These are phyloP conservation scores for Catunica adiposa DNA, from an alignment of 2,329 filamentous ascomycete genomes.

Conservation along the genomic window DNA sequence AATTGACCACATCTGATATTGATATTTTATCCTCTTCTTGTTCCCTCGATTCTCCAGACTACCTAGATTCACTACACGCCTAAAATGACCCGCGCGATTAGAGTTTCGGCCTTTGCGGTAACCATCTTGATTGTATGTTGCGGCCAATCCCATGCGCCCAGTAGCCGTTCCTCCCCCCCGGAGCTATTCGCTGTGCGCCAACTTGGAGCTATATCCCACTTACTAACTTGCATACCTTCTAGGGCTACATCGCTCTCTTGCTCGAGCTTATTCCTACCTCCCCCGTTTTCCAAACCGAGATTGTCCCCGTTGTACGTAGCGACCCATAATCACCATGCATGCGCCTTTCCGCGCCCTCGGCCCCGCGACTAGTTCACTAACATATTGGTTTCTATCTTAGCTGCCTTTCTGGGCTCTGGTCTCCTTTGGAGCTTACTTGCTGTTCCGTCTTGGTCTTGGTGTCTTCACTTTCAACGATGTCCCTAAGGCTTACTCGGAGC, in stretches of 20 bases:
- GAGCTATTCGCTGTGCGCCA: neutral
- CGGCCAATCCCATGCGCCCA: neutral
- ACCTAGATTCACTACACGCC: neutral
- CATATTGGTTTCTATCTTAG: slow-evolving; percentile 29
- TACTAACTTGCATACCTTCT: slow-evolving; percentile 28
- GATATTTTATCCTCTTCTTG: neutral
- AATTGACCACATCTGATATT: neutral
- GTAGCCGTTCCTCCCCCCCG: neutral
- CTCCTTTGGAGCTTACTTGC: slow-evolving; percentile 77
- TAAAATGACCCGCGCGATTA: slow-evolving; percentile 84
- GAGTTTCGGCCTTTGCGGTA: slow-evolving; percentile 70
- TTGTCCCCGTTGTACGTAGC: slow-evolving; percentile 68
- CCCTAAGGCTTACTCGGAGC: slow-evolving; percentile 65
- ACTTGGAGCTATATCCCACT: slow-evolving; percentile 13
- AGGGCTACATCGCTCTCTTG: slow-evolving; percentile 83
- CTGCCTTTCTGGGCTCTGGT: slow-evolving; percentile 88
- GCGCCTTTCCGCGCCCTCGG: neutral
- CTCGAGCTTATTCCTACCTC: slow-evolving; percentile 72
- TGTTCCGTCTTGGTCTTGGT: slow-evolving; percentile 81
- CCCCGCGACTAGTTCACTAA: neutral
- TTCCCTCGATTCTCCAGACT: neutral
- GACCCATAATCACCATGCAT: neutral
- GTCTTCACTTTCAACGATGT: slow-evolving; percentile 96
- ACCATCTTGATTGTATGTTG: slow-evolving; percentile 70
- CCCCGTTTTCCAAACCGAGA: slow-evolving; percentile 57